phyloP scores from a whole-genome alignment of 768 basidiomycete species.

The Phlebiopsis flavidoalba region DNA sequence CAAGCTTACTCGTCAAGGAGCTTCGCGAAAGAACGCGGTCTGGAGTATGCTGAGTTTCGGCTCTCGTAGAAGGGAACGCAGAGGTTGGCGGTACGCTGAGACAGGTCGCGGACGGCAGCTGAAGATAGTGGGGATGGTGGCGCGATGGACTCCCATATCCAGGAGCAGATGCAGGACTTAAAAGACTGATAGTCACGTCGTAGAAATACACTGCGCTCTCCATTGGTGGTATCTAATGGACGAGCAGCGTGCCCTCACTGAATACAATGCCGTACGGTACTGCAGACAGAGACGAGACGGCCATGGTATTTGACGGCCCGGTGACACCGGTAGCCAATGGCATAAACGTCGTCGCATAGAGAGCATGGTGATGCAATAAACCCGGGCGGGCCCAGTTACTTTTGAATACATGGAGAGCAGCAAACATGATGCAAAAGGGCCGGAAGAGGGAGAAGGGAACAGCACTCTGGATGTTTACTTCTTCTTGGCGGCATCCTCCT shows the following conservation, averaged over 20 bases:
- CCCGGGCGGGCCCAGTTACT: constrained; percentile 25
- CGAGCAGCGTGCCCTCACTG: constrained; percentile 2
- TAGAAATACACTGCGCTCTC: constrained; percentile 5
- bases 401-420: constrained; percentile 31
- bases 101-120: constrained; percentile 87
- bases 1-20: constrained; percentile 39
- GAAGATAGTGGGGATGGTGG: constrained; percentile 76
- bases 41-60: constrained; percentile 91
- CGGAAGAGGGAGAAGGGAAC: constrained; percentile 13
- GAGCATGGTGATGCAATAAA: constrained; percentile 28
- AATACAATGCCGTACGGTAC: not conserved
- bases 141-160: constrained; percentile 67
- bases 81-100: constrained; percentile 80
- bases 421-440: constrained; percentile 18
- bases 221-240: not conserved
- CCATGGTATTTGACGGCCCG: not conserved
- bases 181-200: not conserved
- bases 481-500: constrained; percentile 91
- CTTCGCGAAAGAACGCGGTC: constrained; percentile 79
- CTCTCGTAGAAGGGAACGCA: constrained; percentile 78
- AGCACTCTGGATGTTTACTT: constrained; percentile 47
- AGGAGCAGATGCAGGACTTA: constrained; percentile 48
- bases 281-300: not conserved
- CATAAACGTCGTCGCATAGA: constrained; percentile 26
- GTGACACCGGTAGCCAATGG: constrained; percentile 2